Base-by-base conservation (phyloP, 2,329 filamentous ascomycete species). In the Cladophialophora chaetospira region DNA sequence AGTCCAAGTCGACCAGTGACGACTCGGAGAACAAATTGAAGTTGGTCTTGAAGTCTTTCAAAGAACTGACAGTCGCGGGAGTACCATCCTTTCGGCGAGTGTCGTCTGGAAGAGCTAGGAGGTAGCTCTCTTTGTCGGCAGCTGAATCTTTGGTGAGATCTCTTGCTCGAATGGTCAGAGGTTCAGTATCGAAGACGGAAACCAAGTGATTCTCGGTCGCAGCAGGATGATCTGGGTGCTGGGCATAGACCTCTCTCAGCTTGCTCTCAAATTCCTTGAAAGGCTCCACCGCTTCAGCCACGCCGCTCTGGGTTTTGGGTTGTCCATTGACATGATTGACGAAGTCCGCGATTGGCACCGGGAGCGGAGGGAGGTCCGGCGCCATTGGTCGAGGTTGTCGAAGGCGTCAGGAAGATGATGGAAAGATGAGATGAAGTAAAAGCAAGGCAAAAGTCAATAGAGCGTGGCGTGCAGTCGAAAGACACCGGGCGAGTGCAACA, bases 21-120 rank as follows among this genome's bases (percentile, higher is more conserved):
- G 84, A 88, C 72, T 96, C 91, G 1, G 87, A 91, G 69, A 96
- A 96, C 57, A 95, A 70, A 57, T 82, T 82, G 73, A 96, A 93
- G 72, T 94, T 93, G 46, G 83, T 82, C 68, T 86, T 84, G 65
- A 94, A 96, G 26, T 89, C 85, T 45, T 82, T 79, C 43, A 94
- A 69, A 10, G 81, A 81, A 21, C 78, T 69, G 0, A 92, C 89
- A 3, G 88, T 81, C 2, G 90, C 89, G 2, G 83, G 83, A 1
- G 85, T 81, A 4, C 83, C 86, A 68, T 83, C 73, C 0, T 76
- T 66, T 46, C 84, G 85, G 31, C 90, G 85, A 48, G 86, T 79
- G 3, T 83, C 76, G 0, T 65, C 53, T 15, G 66, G 60, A 35
- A 75, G 44, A 2, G 71, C 62, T 33, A 75, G 60, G 5, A 75